Base-by-base conservation (phyloP, 2,329 filamentous ascomycete species). In the Talaromyces verruculosus region DNA sequence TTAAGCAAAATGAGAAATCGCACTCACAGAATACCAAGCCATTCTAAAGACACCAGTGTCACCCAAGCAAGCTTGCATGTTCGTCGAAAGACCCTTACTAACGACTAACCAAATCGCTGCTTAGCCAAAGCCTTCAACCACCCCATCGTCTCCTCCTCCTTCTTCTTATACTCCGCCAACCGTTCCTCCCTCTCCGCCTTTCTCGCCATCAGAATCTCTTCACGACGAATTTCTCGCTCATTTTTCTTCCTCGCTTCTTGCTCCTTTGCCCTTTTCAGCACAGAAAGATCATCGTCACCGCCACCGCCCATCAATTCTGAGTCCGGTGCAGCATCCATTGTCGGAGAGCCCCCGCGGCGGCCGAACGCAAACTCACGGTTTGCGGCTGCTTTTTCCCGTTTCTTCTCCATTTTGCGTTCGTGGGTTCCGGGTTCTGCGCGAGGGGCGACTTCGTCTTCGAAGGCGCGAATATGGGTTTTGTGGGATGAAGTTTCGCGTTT, bases 381-480 rank as follows among this genome's bases (percentile, higher is more conserved):
- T 70, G 89, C 87, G 6, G 89, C 88, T 35, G 90, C 90, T 5
- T 86, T 82, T 68, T 91, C 90, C 39, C 85, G 85, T 69, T 89
- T 89, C 84, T 97, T 97, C 81, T 99, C 94, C 0, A 98, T 84
- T 73, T 88, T 87, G 11, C 94, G 88, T 79, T 97, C 94, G 55
- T 89, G 88, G 0, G 91, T 91, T 0, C 93, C 93, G 0, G 93
- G 82, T 67, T 95, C 92, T 0, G 94, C 92, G 11, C 92, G 91
- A 0, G 94, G 93, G 0, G 84, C 87, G 0, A 97, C 80, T 69
- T 97, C 93, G 15, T 97, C 92, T 71, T 79, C 69, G 41, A 79
- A 67, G 10, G 75, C 70, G 51, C 73, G 74, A 15, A 77, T 49
- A 53, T 74, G 72, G 4, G 75, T 68, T 62, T 75, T 76, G 59